Evolutionary conservation across 371 early-diverging fungal species (phyloP), one percentile per base, ranked within the genome.

Genomic region (Mortierella sp.): DNA sequence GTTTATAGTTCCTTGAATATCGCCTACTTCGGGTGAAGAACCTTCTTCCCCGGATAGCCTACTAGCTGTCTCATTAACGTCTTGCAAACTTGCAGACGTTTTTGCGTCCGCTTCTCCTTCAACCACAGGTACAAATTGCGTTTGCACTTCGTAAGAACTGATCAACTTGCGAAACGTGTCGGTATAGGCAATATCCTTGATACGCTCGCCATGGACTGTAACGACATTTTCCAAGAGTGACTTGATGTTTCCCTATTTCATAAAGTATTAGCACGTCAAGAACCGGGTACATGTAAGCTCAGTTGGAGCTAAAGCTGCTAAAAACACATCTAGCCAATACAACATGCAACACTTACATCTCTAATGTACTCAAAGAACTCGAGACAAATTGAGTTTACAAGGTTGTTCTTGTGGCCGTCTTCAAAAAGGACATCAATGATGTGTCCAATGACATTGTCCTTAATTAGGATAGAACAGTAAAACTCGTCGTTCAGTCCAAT

Each of bases 311-410:
- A 53, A 53, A 22, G 28, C 0, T 53, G 28, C 5, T 36, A 45
- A 36, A 5, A 32, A 8, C 22, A 24, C 7, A 11, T 63, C 40
- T n/a, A 28, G 6, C n/a, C 47, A 47, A 4, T 22, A 8, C 47
- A 43, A 16, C 2, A 58, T 22, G n/a, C 47, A 43, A 16, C 2
- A 58, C 75, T 74, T 86, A 92, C 93, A 75, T 83, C 90, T 64
- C 90, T 84, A 63, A 97, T 90, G 73, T 87, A 92, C 32, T 93
- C 94, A 67, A 97, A 89, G 38, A 97, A 77, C 70, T 96, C 96
- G 50, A 96, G 86, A 70, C 94, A 96, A 0, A 96, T 94, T 0
- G 97, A 96, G 74, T 95, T 95, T 58, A 96, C 63, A 52, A 96
- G 76, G 67, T 96, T 97, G 76, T 95, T 89, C 45, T 87, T 85